Evolutionary conservation across 2,329 filamentous ascomycete species (phyloP).

Genomic region (Scolecobasidium constrictum): DNA sequence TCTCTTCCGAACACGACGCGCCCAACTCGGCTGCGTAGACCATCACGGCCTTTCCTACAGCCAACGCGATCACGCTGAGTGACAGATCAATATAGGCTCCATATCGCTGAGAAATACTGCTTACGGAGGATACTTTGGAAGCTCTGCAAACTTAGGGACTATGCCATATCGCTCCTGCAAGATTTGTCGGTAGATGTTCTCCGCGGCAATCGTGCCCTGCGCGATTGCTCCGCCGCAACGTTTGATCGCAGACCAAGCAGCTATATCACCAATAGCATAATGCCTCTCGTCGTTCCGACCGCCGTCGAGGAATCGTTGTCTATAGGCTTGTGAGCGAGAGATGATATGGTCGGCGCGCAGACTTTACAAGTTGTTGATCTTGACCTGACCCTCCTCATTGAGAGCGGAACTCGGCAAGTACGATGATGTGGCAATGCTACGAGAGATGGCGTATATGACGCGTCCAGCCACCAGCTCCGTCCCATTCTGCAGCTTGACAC

Average conservation of each 20-base stretch:
- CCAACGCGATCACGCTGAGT: conserved; percentile 7
- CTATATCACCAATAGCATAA: conserved; percentile 60
- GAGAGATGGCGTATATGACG: conserved; percentile 60
- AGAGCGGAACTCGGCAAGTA: conserved; percentile 47
- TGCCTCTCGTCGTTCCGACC: conserved; percentile 50
- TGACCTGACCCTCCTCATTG: conserved; percentile 58
- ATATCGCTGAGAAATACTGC: not conserved
- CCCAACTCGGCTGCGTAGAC: not conserved
- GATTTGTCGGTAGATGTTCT: conserved; percentile 42
- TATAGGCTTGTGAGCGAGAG: conserved; percentile 8
- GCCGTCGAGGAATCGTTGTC: conserved; percentile 34
- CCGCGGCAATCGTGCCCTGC: conserved; percentile 54
- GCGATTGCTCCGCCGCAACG: conserved; percentile 67
- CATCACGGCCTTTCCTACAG: conserved; percentile 6
- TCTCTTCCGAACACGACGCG: conserved; percentile 1
- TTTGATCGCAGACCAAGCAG: conserved; percentile 67
- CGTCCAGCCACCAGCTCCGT: conserved; percentile 49
- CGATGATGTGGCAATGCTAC: conserved; percentile 47
- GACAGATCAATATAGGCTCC: not conserved
- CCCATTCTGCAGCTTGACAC: conserved; percentile 51
- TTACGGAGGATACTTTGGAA: conserved; percentile 2
- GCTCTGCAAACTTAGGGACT: conserved; percentile 1
- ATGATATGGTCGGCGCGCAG: not conserved
- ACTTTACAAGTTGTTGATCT: conserved; percentile 44
- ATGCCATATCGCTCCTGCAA: not conserved